These are phyloP conservation scores for Aethionema arabicum DNA, from an alignment of 345 rosid species.

Conservation along the genomic window DNA sequence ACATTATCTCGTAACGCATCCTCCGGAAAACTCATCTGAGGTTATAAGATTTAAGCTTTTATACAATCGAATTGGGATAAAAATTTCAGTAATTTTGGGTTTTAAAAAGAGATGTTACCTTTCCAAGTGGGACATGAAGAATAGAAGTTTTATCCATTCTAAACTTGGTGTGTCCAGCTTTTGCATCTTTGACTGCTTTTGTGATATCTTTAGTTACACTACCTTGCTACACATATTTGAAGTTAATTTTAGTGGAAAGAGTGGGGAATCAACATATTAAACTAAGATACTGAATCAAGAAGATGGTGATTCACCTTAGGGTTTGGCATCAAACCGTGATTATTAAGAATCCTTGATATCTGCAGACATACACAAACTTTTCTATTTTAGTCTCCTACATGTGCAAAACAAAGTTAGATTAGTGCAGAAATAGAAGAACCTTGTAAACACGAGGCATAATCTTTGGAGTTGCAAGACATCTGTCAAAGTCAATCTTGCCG, in stretches of 20 bases:
- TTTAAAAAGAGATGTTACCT: slow-evolving; percentile 46
- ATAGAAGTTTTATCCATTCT: slow-evolving; percentile 91
- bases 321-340: slow-evolving; percentile 86
- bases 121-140: slow-evolving; percentile 90
- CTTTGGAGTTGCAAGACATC: slow-evolving; percentile 74
- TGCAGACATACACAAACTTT: slow-evolving; percentile 32
- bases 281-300: slow-evolving; percentile 8
- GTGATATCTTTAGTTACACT: slow-evolving; percentile 72
- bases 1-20: slow-evolving; percentile 73
- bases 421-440: slow-evolving; percentile 42
- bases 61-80: slow-evolving; percentile 6
- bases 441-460: slow-evolving; percentile 78
- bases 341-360: slow-evolving; percentile 88
- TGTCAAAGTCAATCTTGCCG: slow-evolving; percentile 78
- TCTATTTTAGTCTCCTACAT: slow-evolving; percentile 5
- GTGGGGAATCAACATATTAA: slow-evolving; percentile 1
- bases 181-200: slow-evolving; percentile 76
- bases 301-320: slow-evolving; percentile 49
- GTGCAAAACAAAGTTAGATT: slow-evolving; percentile 8
- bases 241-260: background rate
- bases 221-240: slow-evolving; percentile 63
- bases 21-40: slow-evolving; percentile 70
- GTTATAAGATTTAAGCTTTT: slow-evolving; percentile 15
- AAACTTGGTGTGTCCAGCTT: slow-evolving; percentile 69
- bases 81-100: background rate